These are phyloP conservation scores for Ascochyta lentis DNA, from an alignment of 2,329 filamentous ascomycete genomes.

Conservation along the genomic window DNA sequence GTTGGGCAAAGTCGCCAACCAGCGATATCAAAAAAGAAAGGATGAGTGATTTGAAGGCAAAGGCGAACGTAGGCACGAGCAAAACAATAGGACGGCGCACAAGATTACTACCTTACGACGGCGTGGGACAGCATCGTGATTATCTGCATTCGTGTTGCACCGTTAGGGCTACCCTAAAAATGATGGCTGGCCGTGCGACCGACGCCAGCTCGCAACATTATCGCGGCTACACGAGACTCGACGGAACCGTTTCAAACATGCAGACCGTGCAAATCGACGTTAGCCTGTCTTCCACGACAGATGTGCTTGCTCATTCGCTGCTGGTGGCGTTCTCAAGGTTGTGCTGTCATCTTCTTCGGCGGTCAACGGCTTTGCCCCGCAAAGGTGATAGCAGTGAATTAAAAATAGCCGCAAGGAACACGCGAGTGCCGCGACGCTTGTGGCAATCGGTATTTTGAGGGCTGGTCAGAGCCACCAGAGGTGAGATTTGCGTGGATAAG, in stretches of 20 bases:
- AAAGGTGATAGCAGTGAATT: neutral
- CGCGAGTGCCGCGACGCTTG: constrained; percentile 25
- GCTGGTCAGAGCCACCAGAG: constrained; percentile 17
- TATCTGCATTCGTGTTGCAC: constrained; percentile 32
- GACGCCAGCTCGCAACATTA: constrained; percentile 25
- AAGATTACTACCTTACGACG: constrained; percentile 25
- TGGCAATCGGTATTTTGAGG: constrained; percentile 19
- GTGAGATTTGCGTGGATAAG: constrained; percentile 11
- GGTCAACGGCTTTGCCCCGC: constrained; percentile 4
- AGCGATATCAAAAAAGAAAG: constrained; percentile 1
- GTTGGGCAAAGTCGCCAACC: neutral
- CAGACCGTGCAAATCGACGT: constrained; percentile 26
- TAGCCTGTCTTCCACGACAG: constrained; percentile 32
- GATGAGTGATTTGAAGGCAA: constrained; percentile 11
- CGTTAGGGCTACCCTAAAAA: constrained; percentile 21
- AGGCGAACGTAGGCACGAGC: constrained; percentile 19
- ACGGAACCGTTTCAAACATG: constrained; percentile 32
- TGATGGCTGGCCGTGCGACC: constrained; percentile 29
- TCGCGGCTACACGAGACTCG: constrained; percentile 27
- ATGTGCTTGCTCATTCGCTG: constrained; percentile 34
- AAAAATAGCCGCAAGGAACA: constrained; percentile 24
- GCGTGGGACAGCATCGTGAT: constrained; percentile 30
- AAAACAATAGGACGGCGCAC: constrained; percentile 26
- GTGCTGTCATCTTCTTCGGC: constrained; percentile 18
- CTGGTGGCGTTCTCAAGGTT: constrained; percentile 24